Evolutionary conservation across 164 flowering plant species (phyloP).

Genomic region (Stephania yunnanensis): DNA sequence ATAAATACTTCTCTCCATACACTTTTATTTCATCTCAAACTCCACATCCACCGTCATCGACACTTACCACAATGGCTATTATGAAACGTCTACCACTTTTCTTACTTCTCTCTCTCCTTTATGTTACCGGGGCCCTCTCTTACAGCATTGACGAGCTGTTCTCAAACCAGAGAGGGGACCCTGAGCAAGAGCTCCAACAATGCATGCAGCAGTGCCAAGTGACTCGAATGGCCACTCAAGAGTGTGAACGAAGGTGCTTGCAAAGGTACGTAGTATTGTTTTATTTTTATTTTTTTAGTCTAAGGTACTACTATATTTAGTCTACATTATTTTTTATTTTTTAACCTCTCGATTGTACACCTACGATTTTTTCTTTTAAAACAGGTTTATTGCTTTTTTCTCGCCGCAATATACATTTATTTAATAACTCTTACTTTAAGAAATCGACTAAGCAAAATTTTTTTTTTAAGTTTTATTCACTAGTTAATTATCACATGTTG

Average conservation of each 20-base stretch:
- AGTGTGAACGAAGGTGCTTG: not conserved
- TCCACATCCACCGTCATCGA: not conserved
- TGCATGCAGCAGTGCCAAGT: conserved; percentile 5
- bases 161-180: not conserved
- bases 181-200: not conserved
- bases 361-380: no score
- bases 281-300: no score
- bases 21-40: not conserved
- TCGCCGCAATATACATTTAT: no score
- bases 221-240: not conserved
- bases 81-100: not conserved
- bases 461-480: no score
- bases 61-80: not conserved
- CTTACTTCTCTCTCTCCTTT: not conserved
- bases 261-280: not conserved
- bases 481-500: no score
- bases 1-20: not conserved
- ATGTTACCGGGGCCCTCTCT: not conserved
- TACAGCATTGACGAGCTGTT: not conserved
- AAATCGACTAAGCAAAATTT: no score
- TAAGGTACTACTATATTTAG: no score
- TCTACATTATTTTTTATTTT: no score
- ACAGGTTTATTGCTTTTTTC: no score
- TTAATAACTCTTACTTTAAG: no score
- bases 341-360: no score